These are phyloP conservation scores for Serendipita sp. DNA, from an alignment of 768 basidiomycete species.

Conservation along the genomic window DNA sequence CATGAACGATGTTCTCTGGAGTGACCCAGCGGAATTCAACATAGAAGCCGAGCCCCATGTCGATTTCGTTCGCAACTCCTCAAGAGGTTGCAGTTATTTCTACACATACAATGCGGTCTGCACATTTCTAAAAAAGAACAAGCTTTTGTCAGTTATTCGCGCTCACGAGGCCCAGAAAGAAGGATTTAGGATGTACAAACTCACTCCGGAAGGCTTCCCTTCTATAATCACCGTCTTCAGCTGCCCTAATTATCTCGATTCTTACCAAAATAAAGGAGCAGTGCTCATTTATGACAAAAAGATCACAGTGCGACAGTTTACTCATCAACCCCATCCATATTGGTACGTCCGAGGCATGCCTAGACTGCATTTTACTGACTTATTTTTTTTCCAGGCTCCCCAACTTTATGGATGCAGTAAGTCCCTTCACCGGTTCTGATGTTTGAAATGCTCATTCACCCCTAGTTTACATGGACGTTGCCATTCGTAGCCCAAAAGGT, in stretches of 20 bases:
- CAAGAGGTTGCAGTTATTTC: conserved; percentile 35
- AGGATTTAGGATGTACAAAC: conserved; percentile 37
- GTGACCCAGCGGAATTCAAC: conserved; percentile 28
- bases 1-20: conserved; percentile 37
- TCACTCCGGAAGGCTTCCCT: conserved; percentile 34
- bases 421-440: conserved; percentile 33
- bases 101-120: conserved; percentile 62
- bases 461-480: conserved; percentile 83
- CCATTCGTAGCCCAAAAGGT: conserved; percentile 89
- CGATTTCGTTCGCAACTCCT: conserved; percentile 34
- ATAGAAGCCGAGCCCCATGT: conserved; percentile 22
- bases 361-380: background rate
- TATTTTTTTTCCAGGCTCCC: conserved; percentile 19
- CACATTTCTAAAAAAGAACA: conserved; percentile 83
- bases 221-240: conserved; percentile 38
- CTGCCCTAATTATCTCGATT: conserved; percentile 34
- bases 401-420: conserved; percentile 38
- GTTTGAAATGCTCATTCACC: conserved; percentile 29
- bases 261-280: conserved; percentile 37
- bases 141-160: conserved; percentile 75
- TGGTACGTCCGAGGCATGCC: conserved; percentile 14
- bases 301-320: conserved; percentile 34
- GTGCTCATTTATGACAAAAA: conserved; percentile 39
- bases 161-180: conserved; percentile 37
- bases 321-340: conserved; percentile 32